phyloP scores from a whole-genome alignment of 163 green algal species.

The Chloroidium sp. region DNA sequence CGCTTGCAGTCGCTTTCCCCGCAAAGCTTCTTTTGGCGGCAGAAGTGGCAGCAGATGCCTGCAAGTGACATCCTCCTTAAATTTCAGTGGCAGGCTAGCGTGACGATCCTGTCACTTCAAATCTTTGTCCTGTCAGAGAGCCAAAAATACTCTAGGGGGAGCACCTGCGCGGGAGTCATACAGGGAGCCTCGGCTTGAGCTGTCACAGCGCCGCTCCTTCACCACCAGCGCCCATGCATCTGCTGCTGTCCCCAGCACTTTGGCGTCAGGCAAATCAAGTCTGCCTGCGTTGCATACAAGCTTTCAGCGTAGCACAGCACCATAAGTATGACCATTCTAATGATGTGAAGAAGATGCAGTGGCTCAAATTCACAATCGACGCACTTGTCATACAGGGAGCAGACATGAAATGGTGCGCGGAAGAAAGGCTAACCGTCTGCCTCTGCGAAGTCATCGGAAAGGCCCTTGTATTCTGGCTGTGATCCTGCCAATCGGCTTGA shows the following conservation, averaged over 20 bases:
- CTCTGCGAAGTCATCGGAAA: background rate
- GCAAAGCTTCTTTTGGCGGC: conserved; percentile 75
- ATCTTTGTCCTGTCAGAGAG: no score
- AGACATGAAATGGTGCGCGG: background rate
- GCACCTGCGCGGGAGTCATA: conserved; percentile 38
- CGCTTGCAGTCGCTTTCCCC: conserved; percentile 49
- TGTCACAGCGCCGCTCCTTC: conserved; percentile 25
- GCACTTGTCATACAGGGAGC: no score
- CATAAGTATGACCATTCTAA: no score
- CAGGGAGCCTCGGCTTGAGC: conserved; percentile 32
- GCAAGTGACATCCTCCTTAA: background rate
- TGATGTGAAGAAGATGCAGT: background rate
- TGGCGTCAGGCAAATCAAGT: background rate
- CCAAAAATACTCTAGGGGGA: no score
- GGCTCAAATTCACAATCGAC: background rate
- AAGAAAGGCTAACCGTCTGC: background rate
- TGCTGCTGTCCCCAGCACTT: background rate
- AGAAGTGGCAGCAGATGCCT: conserved; percentile 73
- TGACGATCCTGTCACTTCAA: background rate
- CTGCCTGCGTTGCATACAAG: background rate
- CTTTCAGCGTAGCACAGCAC: background rate
- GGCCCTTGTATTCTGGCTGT: background rate
- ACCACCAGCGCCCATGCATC: background rate
- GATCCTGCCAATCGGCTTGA: background rate
- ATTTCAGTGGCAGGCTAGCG: background rate